Evolutionary conservation across 2,329 filamentous ascomycete genomes (phyloP), one percentile per base, ranked within the genome.

Genomic region (Pseudogymnoascus sp.): DNA sequence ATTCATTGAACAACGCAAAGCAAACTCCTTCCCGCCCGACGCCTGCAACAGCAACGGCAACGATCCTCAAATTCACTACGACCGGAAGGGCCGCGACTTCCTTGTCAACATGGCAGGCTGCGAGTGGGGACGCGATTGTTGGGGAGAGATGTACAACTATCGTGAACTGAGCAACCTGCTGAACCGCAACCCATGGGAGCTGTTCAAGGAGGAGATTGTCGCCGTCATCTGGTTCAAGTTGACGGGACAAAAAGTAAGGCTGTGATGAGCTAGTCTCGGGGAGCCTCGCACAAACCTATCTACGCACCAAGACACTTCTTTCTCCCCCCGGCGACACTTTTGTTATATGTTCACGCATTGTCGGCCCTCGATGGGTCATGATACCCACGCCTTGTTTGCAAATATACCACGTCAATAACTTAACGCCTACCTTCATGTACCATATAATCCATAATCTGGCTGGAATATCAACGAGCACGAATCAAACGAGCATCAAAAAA

Each of bases 21-120:
- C 97, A 75, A 99, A 97, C 78, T 90, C 90, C 63, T 99, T 96
- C 75, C 92, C 94, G 0, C 83, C 84, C 0, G 92, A 91, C 6
- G 94, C 94, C 1, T 99, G 94, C 72, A 86, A 85, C 28, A 88
- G 91, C 55, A 84, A 86, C 61, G 83, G 83, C 58, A 84, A 88
- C 67, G 83, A 96, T 67, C 81, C 84, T 1, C 80, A 80, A 13
- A 86, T 95, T 63, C 95, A 99, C 74, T 99, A 99, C 72, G 80
- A 88, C 66, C 80, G 94, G 73, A 79, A 83, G 39, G 91, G 95
- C 62, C 83, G 90, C 26, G 94, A 99, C 72, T 96, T 99, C 69
- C 67, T 97, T 52, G 92, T 99, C 68, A 99, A 96, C 73, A 97
- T 99, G 92, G 94, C 94, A 5, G 94, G 94, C 3, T 99, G 94